These are phyloP conservation scores for Dothiorella sarmentorum DNA, from an alignment of 2,329 filamentous ascomycete genomes.

Conservation along the genomic window DNA sequence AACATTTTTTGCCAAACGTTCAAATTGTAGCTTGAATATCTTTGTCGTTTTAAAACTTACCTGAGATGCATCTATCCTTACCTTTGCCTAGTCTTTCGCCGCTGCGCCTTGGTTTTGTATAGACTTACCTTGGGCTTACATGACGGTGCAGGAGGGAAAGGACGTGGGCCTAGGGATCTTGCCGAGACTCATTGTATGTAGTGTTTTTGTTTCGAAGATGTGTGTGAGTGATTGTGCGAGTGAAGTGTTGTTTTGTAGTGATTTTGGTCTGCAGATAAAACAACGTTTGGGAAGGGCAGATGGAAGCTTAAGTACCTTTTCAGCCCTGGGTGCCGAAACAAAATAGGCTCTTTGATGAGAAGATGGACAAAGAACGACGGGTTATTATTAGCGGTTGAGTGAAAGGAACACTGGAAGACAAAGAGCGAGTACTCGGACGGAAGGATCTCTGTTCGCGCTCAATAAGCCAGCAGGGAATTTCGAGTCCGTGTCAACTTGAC, in stretches of 20 bases:
- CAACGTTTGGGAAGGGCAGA: background rate
- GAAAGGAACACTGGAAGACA: no score
- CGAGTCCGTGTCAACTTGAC: no score
- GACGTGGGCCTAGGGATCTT: background rate
- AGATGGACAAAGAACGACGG: background rate
- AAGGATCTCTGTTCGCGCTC: no score
- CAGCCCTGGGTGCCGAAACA: background rate
- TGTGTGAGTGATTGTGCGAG: background rate
- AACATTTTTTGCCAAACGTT: no score
- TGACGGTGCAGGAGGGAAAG: background rate
- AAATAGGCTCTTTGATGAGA: background rate
- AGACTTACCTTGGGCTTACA: background rate
- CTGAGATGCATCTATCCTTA: background rate
- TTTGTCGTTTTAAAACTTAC: background rate
- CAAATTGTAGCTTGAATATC: no score
- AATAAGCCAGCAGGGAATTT: no score
- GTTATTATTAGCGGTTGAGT: background rate
- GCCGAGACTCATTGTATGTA: background rate
- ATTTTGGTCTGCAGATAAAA: background rate
- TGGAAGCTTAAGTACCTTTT: background rate
- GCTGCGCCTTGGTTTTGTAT: no score
- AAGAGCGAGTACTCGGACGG: no score
- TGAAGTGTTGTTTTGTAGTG: background rate
- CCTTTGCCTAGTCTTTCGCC: background rate
- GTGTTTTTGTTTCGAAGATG: no score